These are phyloP conservation scores for Curvularia eragrostidis DNA, from an alignment of 2,329 filamentous ascomycete species.

Conservation along the genomic window DNA sequence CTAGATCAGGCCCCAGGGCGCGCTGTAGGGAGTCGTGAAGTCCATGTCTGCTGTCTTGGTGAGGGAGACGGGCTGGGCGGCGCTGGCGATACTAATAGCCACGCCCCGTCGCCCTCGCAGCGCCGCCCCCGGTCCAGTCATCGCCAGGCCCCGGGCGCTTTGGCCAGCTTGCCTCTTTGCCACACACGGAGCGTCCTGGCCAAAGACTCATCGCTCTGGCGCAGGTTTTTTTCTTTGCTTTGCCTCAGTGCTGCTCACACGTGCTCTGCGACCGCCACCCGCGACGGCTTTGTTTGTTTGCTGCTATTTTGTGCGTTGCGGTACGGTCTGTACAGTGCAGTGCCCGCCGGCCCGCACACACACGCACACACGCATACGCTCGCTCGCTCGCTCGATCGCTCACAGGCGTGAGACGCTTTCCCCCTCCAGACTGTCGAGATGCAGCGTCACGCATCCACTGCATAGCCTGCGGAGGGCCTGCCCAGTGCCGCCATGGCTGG, in stretches of 20 bases:
- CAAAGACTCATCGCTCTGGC: slow-evolving; percentile 31
- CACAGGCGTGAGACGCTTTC: slow-evolving; percentile 30
- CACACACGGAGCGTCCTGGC: slow-evolving; percentile 18
- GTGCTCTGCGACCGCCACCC: not conserved
- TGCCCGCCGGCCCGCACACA: no score
- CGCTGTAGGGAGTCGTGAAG: slow-evolving; percentile 41
- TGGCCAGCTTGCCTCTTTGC: slow-evolving; percentile 32
- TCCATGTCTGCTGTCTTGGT: slow-evolving; percentile 45
- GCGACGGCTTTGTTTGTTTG: not conserved
- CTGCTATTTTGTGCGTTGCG: not conserved
- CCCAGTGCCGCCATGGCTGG: slow-evolving; percentile 30
- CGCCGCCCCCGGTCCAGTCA: slow-evolving; percentile 32
- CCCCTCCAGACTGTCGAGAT: not conserved
- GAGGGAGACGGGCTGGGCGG: slow-evolving; percentile 36
- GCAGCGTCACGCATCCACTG: slow-evolving; percentile 19
- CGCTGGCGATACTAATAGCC: slow-evolving; percentile 39
- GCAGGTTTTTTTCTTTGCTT: slow-evolving; percentile 9
- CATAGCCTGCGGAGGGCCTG: slow-evolving; percentile 11
- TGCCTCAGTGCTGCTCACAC: slow-evolving; percentile 2
- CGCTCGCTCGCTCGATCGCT: no score
- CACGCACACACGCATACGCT: no score
- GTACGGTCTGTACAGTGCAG: no score
- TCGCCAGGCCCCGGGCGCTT: slow-evolving; percentile 26
- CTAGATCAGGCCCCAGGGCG: slow-evolving; percentile 44
- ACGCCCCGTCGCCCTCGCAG: slow-evolving; percentile 28